Evolutionary conservation across 805 yeast genomes (phyloP).

Genomic region (Pichia kluyveri): DNA sequence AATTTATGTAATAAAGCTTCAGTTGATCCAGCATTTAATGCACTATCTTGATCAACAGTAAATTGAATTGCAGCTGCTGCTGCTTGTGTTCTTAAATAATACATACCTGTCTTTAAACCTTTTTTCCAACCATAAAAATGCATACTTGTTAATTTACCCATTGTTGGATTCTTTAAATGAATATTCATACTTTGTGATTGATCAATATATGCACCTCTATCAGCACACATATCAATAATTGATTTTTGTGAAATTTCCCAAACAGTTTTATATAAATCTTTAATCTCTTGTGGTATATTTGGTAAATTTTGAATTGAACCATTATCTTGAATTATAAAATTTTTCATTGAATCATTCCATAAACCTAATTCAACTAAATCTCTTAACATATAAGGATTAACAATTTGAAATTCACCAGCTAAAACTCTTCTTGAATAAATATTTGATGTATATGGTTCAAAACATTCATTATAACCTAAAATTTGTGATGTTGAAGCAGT

Average conservation of each 20-base stretch:
- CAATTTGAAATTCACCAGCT: constrained; percentile 91
- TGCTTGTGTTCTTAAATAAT: constrained; percentile 94
- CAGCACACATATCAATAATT: constrained; percentile 82
- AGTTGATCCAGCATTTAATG: constrained; percentile 20
- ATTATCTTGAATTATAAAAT: constrained; percentile 60
- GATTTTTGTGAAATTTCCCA: constrained; percentile 92
- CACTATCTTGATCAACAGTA: constrained; percentile 53
- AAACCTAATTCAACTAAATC: constrained; percentile 76
- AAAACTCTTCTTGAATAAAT: constrained; percentile 84
- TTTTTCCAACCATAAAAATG: constrained; percentile 98
- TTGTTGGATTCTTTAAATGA: constrained; percentile 81
- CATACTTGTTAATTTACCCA: constrained; percentile 96
- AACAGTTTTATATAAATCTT: constrained; percentile 77
- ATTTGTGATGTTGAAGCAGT: constrained; percentile 97
- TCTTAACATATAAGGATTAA: constrained; percentile 74
- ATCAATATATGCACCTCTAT: constrained; percentile 64
- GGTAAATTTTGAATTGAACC: constrained; percentile 84
- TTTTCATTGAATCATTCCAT: constrained; percentile 77
- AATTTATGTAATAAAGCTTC: constrained; percentile 24
- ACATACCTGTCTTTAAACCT: constrained; percentile 98
- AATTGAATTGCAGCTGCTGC: constrained; percentile 96
- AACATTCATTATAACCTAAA: constrained; percentile 88
- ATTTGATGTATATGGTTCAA: constrained; percentile 93
- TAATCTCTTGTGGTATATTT: constrained; percentile 65
- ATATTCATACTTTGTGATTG: constrained; percentile 93